A percentile compares a stretch with the other conserved stretches of the same genome.
Evolutionary conservation across 345 rosid genomes (phyloP).

Genomic region (Arabidopsis thaliana): TAIR10.1 NC_003070.9:23972501-23973000

Average conservation of each 20-base stretch:
- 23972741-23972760: constrained; percentile 1
- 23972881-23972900: constrained; percentile 99
- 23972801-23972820: not conserved
- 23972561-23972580: constrained; percentile 20
- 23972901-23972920: constrained; percentile 99
- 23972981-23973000: not conserved
- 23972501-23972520: constrained; percentile 12
- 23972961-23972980: constrained; percentile 90
- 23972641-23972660: constrained; percentile 91
- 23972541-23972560: not conserved
- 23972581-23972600: not conserved
- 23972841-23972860: not conserved
- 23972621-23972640: constrained; percentile 17
- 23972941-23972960: constrained; percentile 97
- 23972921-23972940: constrained; percentile 96
- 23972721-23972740: constrained; percentile 98
- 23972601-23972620: constrained; percentile 2
- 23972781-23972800: constrained; percentile 14
- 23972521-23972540: not conserved
- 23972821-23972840: constrained; percentile 10
- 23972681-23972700: constrained; percentile 97
- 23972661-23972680: constrained; percentile 87
- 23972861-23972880: constrained; percentile 29
- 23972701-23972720: constrained; percentile 99
- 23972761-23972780: not conserved